These are phyloP conservation scores for Rhododendron molle DNA, from an alignment of 148 eudicot species.

Conservation along the genomic window DNA sequence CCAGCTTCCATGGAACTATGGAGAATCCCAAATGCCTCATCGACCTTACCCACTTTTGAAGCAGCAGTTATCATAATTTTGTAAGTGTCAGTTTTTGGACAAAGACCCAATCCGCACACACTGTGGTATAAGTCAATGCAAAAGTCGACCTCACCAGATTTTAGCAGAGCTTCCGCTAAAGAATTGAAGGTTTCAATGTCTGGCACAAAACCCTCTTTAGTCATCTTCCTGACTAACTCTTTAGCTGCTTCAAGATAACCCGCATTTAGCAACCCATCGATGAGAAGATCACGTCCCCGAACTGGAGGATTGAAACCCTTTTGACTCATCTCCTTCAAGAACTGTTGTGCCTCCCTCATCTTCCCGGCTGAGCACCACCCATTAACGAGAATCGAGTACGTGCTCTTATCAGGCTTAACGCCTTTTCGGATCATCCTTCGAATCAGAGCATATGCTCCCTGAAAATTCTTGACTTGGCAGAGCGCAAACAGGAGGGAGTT, in stretches of 20 bases:
- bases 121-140: constrained; percentile 64
- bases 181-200: constrained; percentile 82
- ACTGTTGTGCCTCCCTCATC: constrained; percentile 73
- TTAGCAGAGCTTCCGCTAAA: constrained; percentile 66
- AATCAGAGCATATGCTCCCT: constrained; percentile 85
- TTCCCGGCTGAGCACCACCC: constrained; percentile 97
- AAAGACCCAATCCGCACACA: constrained; percentile 65
- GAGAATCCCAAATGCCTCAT: constrained; percentile 70
- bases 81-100: constrained; percentile 73
- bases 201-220: constrained; percentile 76
- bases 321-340: constrained; percentile 87
- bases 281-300: constrained; percentile 81
- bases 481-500: constrained; percentile 73
- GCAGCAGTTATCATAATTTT: constrained; percentile 66
- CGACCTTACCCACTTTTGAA: constrained; percentile 61
- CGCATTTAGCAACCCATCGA: constrained; percentile 84
- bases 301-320: constrained; percentile 91
- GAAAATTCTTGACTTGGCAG: constrained; percentile 78
- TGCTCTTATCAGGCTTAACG: constrained; percentile 58
- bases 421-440: constrained; percentile 85
- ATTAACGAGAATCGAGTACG: constrained; percentile 74
- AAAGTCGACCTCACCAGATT: constrained; percentile 74
- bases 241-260: constrained; percentile 87
- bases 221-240: constrained; percentile 75
- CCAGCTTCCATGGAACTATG: constrained; percentile 89